Evolutionary conservation across 805 yeast genomes (phyloP).

Genomic region (Blastobotrys terrestris): DNA sequence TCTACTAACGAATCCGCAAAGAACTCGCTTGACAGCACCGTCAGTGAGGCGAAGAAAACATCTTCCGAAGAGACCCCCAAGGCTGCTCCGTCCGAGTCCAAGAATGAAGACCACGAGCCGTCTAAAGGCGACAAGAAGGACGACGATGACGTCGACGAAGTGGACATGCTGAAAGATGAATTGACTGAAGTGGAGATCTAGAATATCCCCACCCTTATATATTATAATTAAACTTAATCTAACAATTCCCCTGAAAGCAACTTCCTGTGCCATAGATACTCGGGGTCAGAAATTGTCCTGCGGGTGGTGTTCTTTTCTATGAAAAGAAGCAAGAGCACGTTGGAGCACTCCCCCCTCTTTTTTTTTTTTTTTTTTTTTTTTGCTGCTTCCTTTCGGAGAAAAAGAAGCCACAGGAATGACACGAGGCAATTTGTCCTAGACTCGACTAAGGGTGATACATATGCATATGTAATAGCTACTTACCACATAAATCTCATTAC

Average conservation of each 20-base stretch:
- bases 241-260: too few relatives aligned
- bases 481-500: slow-evolving; percentile 87
- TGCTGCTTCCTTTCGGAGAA: too few relatives aligned
- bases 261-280: background rate
- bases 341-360: background rate
- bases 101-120: slow-evolving; percentile 1
- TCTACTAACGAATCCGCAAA: slow-evolving; percentile 5
- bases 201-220: background rate
- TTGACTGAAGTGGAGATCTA: slow-evolving; percentile 20
- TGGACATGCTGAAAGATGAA: slow-evolving; percentile 17
- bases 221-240: background rate
- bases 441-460: too few relatives aligned
- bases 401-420: too few relatives aligned
- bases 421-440: too few relatives aligned
- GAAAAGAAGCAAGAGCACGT: background rate
- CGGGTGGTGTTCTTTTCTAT: slow-evolving; percentile 1
- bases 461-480: too few relatives aligned
- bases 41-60: slow-evolving; percentile 5
- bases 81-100: slow-evolving; percentile 7
- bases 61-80: background rate
- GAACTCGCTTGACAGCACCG: slow-evolving; percentile 5
- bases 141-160: slow-evolving; percentile 14
- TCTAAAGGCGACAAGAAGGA: slow-evolving; percentile 8
- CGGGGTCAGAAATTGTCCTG: background rate
- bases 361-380: slow-evolving; percentile 3